Conservation (phyloP, 768 basidiomycete species). For the Lepiota venenata region DNA sequence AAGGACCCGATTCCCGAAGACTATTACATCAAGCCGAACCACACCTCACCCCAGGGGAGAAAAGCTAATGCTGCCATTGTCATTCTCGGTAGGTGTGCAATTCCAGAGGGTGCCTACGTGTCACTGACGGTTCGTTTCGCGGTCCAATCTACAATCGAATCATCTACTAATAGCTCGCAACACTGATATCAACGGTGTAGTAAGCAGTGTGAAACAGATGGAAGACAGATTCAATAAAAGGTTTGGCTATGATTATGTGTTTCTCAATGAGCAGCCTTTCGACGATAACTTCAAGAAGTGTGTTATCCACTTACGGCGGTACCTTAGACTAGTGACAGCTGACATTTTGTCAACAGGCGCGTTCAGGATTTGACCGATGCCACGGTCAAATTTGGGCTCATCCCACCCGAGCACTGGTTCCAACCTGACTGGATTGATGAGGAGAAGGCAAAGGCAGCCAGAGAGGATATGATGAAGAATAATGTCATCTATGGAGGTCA, state of each 20-base stretch:
- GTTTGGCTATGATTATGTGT: slow-evolving; percentile 81
- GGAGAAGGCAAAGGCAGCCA: slow-evolving; percentile 53
- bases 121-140: not conserved
- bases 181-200: slow-evolving; percentile 53
- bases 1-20: slow-evolving; percentile 57
- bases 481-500: slow-evolving; percentile 67
- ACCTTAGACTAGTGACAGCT: not conserved
- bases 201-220: slow-evolving; percentile 68
- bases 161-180: slow-evolving; percentile 44
- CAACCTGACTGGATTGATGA: slow-evolving; percentile 86
- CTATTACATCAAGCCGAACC: slow-evolving; percentile 44
- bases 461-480: slow-evolving; percentile 68
- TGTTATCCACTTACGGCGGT: slow-evolving; percentile 12
- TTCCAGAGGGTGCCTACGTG: not conserved
- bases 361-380: slow-evolving; percentile 58
- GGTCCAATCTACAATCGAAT: not conserved
- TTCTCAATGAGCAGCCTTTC: slow-evolving; percentile 82
- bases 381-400: slow-evolving; percentile 70
- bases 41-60: slow-evolving; percentile 37
- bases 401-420: slow-evolving; percentile 73
- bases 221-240: slow-evolving; percentile 92
- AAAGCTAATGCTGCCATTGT: slow-evolving; percentile 85
- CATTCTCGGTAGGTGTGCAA: slow-evolving; percentile 48
- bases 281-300: slow-evolving; percentile 68
- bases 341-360: slow-evolving; percentile 32